Evolutionary conservation across 2,329 filamentous ascomycete species (phyloP).

Genomic region (Colletotrichum higginsianum): DNA sequence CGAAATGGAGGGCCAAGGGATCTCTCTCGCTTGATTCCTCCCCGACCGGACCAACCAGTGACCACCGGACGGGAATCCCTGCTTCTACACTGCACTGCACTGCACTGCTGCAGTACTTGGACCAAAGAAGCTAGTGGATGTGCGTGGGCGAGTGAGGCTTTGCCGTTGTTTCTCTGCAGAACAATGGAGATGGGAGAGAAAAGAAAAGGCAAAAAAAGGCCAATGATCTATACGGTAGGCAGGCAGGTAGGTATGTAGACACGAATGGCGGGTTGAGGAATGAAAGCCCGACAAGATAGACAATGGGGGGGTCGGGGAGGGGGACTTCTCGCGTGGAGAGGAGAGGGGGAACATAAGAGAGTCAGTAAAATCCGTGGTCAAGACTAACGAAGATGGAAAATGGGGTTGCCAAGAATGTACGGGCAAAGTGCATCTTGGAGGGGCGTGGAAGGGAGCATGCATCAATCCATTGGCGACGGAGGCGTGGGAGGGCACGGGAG

Average conservation of each 20-base stretch:
- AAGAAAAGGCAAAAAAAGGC: no score
- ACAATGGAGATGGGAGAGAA: neutral
- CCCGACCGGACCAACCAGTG: conserved; percentile 8
- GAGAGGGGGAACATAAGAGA: neutral
- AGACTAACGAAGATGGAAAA: no score
- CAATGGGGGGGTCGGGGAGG: no score
- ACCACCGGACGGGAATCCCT: neutral
- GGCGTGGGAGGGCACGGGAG: conserved; percentile 6
- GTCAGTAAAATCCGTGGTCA: neutral
- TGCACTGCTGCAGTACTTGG: no score
- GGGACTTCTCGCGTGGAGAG: neutral
- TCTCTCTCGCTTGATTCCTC: neutral
- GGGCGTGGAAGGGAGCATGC: neutral
- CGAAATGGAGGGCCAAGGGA: neutral
- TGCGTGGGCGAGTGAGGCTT: neutral
- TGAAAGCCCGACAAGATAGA: no score
- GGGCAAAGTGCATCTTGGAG: no score
- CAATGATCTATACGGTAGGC: no score
- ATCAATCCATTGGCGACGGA: neutral
- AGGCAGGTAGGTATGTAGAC: no score
- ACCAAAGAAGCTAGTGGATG: neutral
- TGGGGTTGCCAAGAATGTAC: conserved; percentile 3
- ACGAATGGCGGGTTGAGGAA: neutral
- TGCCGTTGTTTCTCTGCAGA: neutral
- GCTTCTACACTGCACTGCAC: neutral